These are phyloP conservation scores for Pythium chondricola DNA, from an alignment of 352 stramenopile species.

Conservation along the genomic window DNA sequence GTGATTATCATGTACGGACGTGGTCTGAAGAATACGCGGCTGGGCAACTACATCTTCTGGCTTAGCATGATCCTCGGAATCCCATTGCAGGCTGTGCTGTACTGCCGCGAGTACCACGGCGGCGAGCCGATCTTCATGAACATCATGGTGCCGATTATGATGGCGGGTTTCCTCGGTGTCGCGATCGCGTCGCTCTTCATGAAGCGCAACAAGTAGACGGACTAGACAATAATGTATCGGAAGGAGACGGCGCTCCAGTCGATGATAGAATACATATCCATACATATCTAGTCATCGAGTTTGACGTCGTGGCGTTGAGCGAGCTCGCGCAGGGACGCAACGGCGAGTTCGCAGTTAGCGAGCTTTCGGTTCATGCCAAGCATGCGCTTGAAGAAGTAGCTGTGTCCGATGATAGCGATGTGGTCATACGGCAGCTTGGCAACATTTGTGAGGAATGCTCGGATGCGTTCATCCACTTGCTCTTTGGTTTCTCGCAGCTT, in stretches of 20 bases:
- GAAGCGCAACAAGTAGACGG: conserved; percentile 23
- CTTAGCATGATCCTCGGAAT: conserved; percentile 68
- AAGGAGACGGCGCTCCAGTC: conserved; percentile 21
- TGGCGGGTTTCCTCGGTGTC: conserved; percentile 48
- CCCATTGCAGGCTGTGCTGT: conserved; percentile 70
- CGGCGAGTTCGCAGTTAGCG: conserved; percentile 71
- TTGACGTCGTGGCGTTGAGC: conserved; percentile 13
- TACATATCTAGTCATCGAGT: neutral
- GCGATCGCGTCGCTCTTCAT: conserved; percentile 44
- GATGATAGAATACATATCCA: neutral
- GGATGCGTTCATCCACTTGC: conserved; percentile 65
- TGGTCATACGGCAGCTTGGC: conserved; percentile 50
- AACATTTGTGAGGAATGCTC: conserved; percentile 46
- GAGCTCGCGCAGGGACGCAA: conserved; percentile 29
- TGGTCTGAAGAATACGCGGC: conserved; percentile 56
- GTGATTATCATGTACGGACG: conserved; percentile 85
- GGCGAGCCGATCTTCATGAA: conserved; percentile 76
- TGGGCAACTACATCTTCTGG: conserved; percentile 83
- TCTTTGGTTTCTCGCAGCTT: conserved; percentile 44
- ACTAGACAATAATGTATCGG: conserved; percentile 3
- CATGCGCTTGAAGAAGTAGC: conserved; percentile 82
- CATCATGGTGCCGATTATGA: conserved; percentile 71
- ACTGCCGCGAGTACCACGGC: conserved; percentile 74
- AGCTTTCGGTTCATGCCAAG: conserved; percentile 74
- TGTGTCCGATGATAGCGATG: conserved; percentile 80